Base-by-base conservation (phyloP, 1,284 basidiomycete species). In the Fomitopsis schrenkii region DNA sequence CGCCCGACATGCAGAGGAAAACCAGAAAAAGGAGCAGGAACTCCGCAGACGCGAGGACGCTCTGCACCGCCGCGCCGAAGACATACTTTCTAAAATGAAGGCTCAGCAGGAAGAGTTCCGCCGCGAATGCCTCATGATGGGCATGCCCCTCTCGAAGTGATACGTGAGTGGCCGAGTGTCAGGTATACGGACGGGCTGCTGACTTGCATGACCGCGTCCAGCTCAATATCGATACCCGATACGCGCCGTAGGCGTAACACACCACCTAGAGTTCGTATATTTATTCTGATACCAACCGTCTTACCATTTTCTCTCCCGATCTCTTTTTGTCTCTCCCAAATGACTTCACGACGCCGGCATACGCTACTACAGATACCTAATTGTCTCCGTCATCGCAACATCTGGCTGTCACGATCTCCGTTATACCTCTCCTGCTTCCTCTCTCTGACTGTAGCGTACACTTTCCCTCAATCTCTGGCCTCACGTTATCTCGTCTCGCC, bases 11-110 rank as follows among this genome's bases (percentile, higher is more conserved):
- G 55, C 55, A 12, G 59, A 59, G 8, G 59, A 59, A 14, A 44
- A 44, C 22, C 50, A 45, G 28, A 59, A 55, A 40, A 59, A 59
- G 48, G 59, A 59, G 44, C 48, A 57, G 33, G 59, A 61, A 45
- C 46, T 57, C 35, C 50, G 56, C 14, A 61, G 38, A 14, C 45
- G 55, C 55, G 59, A 57, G 55, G 59, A 61, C 8, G 38, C 48
- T 9, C 33, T 61, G 46, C 56, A 60, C 45, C 59, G 59, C 40
- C 42, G 42, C 5, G 59, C 59, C 9, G 55, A 42, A n/a, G 59
- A 61, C n/a, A 28, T 61, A 3, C 48, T 61, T 10, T 19, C 53
- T 2, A 57, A 38, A 38, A 57, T 61, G 45, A 52, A 61, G 17
- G 46, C 55, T 10, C 40, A 40, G 17, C 55, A 57, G 14, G 59